Evolutionary conservation across 495 filamentous ascomycete species (phyloP), one percentile per base, ranked within the genome.

Genomic region (Aspergillus campestris): DNA sequence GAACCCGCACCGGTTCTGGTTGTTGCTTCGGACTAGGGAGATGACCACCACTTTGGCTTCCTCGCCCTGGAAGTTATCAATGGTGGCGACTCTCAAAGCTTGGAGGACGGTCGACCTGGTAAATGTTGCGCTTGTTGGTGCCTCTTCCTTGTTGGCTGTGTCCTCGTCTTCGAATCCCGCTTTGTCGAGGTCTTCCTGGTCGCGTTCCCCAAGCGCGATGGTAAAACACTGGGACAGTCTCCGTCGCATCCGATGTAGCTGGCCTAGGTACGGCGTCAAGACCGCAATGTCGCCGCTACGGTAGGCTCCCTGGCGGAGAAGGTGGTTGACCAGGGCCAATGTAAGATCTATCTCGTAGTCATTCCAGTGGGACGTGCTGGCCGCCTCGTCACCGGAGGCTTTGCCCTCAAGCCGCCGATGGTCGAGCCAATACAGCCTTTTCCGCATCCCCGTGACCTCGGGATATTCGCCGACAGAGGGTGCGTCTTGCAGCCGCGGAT

Each of bases 31-130:
- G 9, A 92, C 88, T 0, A 92, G 63, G 0, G 86, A 90, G n/a
- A 94, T 72, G n/a, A 92, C 69, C 8, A 92, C 73, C 3, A 91
- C 72, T 42, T 87, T 85, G 10, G 85, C 85, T 53, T 92, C 85
- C 57, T 92, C 86, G 6, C 84, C 84, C 53, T 89, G 86, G 45
- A 90, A 90, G 54, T 88, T 90, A 58, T 92, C 87, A n/a, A 94
- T 79, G 0, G 83, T 92, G n/a, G 88, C 84, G 6, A 88, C 58
- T 24, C 82, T 69, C 3, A 94, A 61, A 9, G 69, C 66, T n/a
- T 83, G 69, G 0, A 81, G 50, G 1, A 89, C 64, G 0, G 65
- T 76, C 80, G 38, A 64, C 28, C 12, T 34, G 24, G 14, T 6
- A 15, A 43, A 13, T 28, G 29, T 27, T 8, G 47, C 12, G 6